These are phyloP conservation scores for Megacollybia platyphylla DNA, from an alignment of 1,284 basidiomycete species.

Conservation along the genomic window DNA sequence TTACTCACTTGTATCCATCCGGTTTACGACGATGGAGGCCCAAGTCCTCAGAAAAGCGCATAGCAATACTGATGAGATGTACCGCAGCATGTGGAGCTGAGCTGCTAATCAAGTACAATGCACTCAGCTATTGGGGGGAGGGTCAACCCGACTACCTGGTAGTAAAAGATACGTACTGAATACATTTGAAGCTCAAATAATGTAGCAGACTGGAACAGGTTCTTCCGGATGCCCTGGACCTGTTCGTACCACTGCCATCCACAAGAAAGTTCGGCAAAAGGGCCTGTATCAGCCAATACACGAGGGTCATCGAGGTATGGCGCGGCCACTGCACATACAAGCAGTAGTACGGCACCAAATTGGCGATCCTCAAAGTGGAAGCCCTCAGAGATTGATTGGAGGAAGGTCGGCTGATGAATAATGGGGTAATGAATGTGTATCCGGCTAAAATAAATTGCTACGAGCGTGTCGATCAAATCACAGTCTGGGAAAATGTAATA, in stretches of 20 bases:
- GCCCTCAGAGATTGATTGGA: constrained; percentile 19
- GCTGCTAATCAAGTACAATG: constrained; percentile 25
- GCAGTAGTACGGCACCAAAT: constrained; percentile 30
- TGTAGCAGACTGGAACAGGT: constrained; percentile 17
- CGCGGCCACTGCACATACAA: constrained; percentile 33
- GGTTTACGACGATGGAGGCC: constrained; percentile 14
- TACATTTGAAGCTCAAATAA: constrained; percentile 26
- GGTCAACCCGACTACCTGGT: neutral
- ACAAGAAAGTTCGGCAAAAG: constrained; percentile 14
- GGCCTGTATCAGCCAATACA: constrained; percentile 18
- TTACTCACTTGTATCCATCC: constrained; percentile 1
- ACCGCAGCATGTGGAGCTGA: constrained; percentile 38
- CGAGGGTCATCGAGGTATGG: constrained; percentile 28
- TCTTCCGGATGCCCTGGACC: constrained; percentile 15
- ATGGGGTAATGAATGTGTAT: constrained; percentile 26
- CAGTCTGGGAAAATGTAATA: constrained; percentile 8
- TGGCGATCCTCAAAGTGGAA: constrained; percentile 22
- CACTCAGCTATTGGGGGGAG: constrained; percentile 15
- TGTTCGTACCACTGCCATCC: constrained; percentile 39
- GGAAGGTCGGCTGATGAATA: constrained; percentile 31
- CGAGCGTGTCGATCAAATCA: constrained; percentile 3
- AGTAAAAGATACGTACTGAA: constrained; percentile 18
- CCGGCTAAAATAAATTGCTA: constrained; percentile 30
- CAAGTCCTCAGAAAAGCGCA: constrained; percentile 27
- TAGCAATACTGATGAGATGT: constrained; percentile 35